Percentiles rank a stretch among this genome's conserved stretches.
Evolutionary conservation across 2,329 filamentous ascomycete species (phyloP).

Genomic region (Trichoderma hamatum): DNA sequence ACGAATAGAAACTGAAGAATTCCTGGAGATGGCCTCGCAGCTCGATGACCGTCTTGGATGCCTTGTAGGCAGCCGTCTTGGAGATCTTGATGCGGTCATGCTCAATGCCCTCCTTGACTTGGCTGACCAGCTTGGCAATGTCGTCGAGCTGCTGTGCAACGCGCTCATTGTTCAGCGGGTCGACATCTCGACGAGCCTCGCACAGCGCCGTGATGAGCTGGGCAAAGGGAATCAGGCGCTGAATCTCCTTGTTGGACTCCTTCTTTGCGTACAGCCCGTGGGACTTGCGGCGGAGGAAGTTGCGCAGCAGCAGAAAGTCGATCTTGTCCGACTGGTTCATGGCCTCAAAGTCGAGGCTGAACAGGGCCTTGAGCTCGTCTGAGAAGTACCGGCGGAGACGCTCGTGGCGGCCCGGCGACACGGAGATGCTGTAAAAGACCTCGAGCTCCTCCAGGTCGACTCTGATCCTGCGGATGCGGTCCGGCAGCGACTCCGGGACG

Average conservation of each 20-base stretch:
- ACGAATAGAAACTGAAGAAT: constrained; percentile 54
- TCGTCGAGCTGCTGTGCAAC: constrained; percentile 48
- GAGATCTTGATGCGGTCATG: constrained; percentile 40
- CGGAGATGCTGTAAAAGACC: constrained; percentile 52
- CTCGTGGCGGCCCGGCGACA: constrained; percentile 46
- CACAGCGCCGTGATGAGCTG: constrained; percentile 47
- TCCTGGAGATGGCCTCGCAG: constrained; percentile 50
- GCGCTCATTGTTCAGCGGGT: constrained; percentile 46
- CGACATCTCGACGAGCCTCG: constrained; percentile 51
- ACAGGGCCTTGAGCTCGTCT: constrained; percentile 43
- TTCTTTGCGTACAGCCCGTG: constrained; percentile 46
- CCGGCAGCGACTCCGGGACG: constrained; percentile 42
- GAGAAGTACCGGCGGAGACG: constrained; percentile 47
- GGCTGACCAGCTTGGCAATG: constrained; percentile 38
- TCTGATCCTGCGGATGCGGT: constrained; percentile 48
- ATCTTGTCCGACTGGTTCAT: constrained; percentile 49
- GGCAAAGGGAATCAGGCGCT: constrained; percentile 50
- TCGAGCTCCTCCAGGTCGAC: constrained; percentile 52
- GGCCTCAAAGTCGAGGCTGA: constrained; percentile 34
- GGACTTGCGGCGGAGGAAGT: constrained; percentile 45
- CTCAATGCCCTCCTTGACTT: constrained; percentile 42
- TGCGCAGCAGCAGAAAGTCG: constrained; percentile 55
- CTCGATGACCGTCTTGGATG: constrained; percentile 46
- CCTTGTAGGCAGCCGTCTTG: constrained; percentile 51
- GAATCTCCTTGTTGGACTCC: constrained; percentile 42